Evolutionary conservation across 163 green algal genomes (phyloP), one percentile per base, ranked within the genome.

Genomic region (Prototheca wickerhamii): DNA sequence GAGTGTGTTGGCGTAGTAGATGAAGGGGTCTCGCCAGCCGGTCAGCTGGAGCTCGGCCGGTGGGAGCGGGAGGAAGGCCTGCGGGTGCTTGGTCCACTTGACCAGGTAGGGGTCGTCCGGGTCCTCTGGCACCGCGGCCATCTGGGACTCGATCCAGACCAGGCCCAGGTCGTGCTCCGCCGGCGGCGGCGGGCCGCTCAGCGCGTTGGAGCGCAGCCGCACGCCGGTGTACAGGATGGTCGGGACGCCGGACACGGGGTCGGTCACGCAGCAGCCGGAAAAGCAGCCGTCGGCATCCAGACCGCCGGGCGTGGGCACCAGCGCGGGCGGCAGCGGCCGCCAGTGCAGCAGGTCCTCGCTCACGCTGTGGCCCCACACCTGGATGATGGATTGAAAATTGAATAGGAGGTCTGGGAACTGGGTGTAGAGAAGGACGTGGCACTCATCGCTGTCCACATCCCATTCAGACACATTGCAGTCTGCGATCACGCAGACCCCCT

Each of bases 121-220:
- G 53, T 87, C 72, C 3, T 70, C 71, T 15, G 78, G 78, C 12
- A 76, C 63, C 10, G 78, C 86, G 25, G 63, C 65, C 23, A 79
- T 74, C 71, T 93, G 86, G 4, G 58, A 75, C 65, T 93, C 86
- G 18, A 93, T 81, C 72, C 89, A 92, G 1, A 86, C 81, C 62
- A 93, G 73, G 3, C 79, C 65, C 25, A 93, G 74, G 70, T 93
- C 86, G 37, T 78, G 82, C 61, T 89, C 81, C 0, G 58, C 35
- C 0, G 81, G 78, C 0, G 86, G 86, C 26, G 84, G 75, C 8
- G 78, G 72, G 1, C 73, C 74, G 2, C 65, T 64, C 12, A 68
- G 56, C 3, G 67, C 23, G 40, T 89, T 91, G 66, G 55, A 78
- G 10, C 85, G 77, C 32, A 76, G 58, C 6, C 75, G 67, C 49